Percentiles rank a stretch among this genome's conserved stretches.
Conservation (phyloP, 2,329 filamentous ascomycete species). For the Cladosporium phlei region DNA sequence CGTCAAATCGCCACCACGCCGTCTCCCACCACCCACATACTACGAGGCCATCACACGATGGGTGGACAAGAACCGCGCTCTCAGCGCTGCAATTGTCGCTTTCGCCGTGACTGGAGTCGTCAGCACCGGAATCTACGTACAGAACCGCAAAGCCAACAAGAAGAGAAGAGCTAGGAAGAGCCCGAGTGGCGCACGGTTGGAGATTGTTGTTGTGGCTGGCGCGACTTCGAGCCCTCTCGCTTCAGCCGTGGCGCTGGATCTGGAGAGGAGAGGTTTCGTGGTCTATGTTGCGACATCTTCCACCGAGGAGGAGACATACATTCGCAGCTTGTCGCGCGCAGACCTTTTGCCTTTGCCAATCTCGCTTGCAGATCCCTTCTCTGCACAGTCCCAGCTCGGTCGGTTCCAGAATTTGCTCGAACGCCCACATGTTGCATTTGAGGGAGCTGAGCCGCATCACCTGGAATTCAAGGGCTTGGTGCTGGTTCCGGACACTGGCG, state of each 20-base stretch:
- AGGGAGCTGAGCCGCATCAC: conserved; percentile 69
- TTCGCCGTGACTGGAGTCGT: conserved; percentile 60
- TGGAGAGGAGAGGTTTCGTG: conserved; percentile 88
- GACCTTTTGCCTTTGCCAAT: conserved; percentile 80
- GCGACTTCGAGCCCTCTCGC: conserved; percentile 79
- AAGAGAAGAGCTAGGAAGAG: conserved; percentile 74
- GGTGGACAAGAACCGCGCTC: conserved; percentile 66
- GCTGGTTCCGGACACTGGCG: conserved; percentile 66
- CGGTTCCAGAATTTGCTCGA: conserved; percentile 68
- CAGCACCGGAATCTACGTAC: conserved; percentile 48
- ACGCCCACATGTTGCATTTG: conserved; percentile 68
- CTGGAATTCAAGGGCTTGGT: conserved; percentile 75
- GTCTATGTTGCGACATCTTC: conserved; percentile 85
- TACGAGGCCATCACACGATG: conserved; percentile 62
- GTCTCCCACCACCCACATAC: conserved; percentile 39
- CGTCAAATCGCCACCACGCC: conserved; percentile 37
- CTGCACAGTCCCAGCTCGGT: conserved; percentile 63
- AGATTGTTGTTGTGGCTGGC: conserved; percentile 86
- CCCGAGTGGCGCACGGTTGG: conserved; percentile 75
- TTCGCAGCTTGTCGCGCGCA: conserved; percentile 69
- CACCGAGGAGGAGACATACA: conserved; percentile 75
- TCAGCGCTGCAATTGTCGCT: conserved; percentile 66
- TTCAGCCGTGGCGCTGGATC: conserved; percentile 73
- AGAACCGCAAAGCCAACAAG: conserved; percentile 55
- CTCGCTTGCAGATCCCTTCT: conserved; percentile 72